Evolutionary conservation across 1,139 yeast genomes (phyloP).

Genomic region (Blastobotrys illinoisensis): DNA sequence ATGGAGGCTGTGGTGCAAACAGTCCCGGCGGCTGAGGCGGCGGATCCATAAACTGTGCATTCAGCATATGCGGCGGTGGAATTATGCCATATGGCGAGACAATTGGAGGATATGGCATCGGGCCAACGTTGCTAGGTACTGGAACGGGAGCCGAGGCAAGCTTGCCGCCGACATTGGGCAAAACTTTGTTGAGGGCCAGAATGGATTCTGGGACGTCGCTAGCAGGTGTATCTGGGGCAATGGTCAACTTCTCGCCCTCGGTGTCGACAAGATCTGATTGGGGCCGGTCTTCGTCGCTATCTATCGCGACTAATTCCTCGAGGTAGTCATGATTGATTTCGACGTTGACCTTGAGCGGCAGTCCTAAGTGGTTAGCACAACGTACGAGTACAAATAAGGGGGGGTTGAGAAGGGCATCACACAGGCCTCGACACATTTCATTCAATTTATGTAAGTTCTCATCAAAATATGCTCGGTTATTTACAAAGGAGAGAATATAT

Average conservation of each 20-base stretch:
- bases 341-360: neutral
- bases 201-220: neutral
- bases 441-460: neutral
- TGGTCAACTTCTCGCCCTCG: neutral
- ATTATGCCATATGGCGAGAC: neutral
- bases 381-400: no score
- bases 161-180: neutral
- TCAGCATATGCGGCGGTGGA: neutral
- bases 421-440: neutral
- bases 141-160: no score
- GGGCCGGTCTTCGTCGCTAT: neutral
- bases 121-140: neutral
- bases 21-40: neutral
- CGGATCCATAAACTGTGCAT: neutral
- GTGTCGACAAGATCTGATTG: neutral
- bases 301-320: neutral
- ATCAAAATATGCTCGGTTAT: neutral
- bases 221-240: neutral
- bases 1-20: neutral
- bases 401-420: no score
- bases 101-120: neutral
- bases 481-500: neutral
- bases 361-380: neutral
- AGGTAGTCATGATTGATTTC: neutral
- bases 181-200: neutral